phyloP scores from a whole-genome alignment of 805 yeast species.

The Pichia nanzhaoensis region DNA sequence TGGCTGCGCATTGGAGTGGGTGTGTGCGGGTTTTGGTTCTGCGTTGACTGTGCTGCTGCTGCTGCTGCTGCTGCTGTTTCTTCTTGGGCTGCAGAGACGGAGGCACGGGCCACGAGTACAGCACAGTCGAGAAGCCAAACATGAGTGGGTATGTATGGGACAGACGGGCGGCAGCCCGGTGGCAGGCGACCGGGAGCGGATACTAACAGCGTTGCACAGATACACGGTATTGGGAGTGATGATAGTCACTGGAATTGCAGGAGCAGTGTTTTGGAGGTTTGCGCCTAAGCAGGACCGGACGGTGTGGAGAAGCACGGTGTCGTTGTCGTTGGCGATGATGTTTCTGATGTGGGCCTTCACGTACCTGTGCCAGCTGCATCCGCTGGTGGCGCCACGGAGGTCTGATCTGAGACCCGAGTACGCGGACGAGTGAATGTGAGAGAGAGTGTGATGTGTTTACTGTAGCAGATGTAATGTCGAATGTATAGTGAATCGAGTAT shows the following conservation, averaged over 20 bases:
- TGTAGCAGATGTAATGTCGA: background rate
- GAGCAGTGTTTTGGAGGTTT: constrained; percentile 70
- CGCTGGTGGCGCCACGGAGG: constrained; percentile 84
- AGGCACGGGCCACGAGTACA: too few relatives aligned
- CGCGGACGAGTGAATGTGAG: constrained; percentile 27
- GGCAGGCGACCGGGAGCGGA: background rate
- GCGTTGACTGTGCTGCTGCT: too few relatives aligned
- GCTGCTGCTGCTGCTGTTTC: too few relatives aligned
- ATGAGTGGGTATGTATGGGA: background rate
- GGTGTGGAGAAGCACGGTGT: constrained; percentile 73
- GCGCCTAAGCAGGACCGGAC: constrained; percentile 81
- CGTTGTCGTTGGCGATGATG: constrained; percentile 56
- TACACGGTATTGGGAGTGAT: constrained; percentile 27
- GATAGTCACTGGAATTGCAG: constrained; percentile 47
- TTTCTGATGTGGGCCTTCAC: constrained; percentile 75
- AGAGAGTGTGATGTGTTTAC: too few relatives aligned
- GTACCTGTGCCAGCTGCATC: constrained; percentile 80
- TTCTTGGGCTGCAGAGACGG: too few relatives aligned
- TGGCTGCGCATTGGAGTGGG: background rate
- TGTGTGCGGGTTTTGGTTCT: background rate
- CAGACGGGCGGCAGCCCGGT: too few relatives aligned
- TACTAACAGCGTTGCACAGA: constrained; percentile 7
- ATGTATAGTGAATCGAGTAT: too few relatives aligned
- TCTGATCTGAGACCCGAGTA: constrained; percentile 84
- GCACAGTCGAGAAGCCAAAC: too few relatives aligned